phyloP scores from a whole-genome alignment of 805 yeast species.

The Hanseniaspora mollemarum region DNA sequence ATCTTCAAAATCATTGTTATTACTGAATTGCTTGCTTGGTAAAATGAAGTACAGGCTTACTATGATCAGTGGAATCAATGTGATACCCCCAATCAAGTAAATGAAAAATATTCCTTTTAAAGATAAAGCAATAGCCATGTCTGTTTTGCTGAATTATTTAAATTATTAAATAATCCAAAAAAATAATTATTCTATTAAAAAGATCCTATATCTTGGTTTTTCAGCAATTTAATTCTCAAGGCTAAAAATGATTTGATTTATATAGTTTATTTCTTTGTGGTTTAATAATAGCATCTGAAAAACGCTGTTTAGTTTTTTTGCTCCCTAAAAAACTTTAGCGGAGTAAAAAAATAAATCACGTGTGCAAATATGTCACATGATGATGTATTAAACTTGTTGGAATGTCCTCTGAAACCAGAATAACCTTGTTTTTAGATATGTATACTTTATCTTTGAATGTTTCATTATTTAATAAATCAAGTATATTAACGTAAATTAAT shows the following conservation, averaged over 20 bases:
- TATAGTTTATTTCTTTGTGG: too few relatives aligned
- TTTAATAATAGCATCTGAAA: too few relatives aligned
- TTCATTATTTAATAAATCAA: conserved; percentile 34
- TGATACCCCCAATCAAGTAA: conserved; percentile 69
- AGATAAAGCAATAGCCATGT: conserved; percentile 3
- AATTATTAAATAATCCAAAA: too few relatives aligned
- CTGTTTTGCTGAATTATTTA: neutral
- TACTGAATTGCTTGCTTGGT: conserved; percentile 26
- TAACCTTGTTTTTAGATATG: conserved; percentile 55
- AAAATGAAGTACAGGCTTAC: conserved; percentile 31
- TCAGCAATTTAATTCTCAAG: too few relatives aligned
- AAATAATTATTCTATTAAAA: too few relatives aligned
- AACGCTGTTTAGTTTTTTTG: too few relatives aligned
- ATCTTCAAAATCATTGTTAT: conserved; percentile 22
- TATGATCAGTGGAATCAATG: conserved; percentile 55
- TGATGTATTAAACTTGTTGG: conserved; percentile 23
- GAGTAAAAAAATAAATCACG: neutral
- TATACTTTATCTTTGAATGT: conserved; percentile 29
- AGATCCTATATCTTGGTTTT: too few relatives aligned
- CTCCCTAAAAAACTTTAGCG: neutral
- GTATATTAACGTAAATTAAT: conserved; percentile 51
- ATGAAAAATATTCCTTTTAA: conserved; percentile 32
- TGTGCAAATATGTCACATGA: neutral
- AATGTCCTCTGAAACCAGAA: conserved; percentile 50
- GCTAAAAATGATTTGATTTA: too few relatives aligned